phyloP scores from a whole-genome alignment of 1,284 basidiomycete genomes.

The Cutaneotrichosporon sp. region DNA sequence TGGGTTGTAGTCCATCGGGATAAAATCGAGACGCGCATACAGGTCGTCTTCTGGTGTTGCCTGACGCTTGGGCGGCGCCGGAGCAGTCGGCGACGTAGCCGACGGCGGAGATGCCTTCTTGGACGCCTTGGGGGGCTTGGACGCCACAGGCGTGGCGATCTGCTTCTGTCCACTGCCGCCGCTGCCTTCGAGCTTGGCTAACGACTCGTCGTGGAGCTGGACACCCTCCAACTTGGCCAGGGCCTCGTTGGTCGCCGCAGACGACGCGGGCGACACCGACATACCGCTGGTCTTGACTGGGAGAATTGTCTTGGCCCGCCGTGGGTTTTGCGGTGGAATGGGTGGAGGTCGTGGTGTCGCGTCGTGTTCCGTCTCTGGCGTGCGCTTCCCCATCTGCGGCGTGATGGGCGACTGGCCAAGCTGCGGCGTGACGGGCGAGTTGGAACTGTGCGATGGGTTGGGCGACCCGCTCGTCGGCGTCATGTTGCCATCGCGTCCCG shows the following conservation, averaged over 20 bases:
- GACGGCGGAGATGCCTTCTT: neutral
- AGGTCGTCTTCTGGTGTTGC: conserved; percentile 6
- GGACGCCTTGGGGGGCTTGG: neutral
- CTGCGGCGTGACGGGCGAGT: conserved; percentile 1
- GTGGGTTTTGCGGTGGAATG: neutral
- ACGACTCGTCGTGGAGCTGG: conserved; percentile 1
- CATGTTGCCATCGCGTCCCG: neutral
- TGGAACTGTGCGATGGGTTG: neutral
- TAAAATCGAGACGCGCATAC: conserved; percentile 5
- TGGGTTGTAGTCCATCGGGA: conserved; percentile 3
- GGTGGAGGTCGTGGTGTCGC: neutral
- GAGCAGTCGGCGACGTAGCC: neutral
- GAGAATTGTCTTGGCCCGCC: neutral
- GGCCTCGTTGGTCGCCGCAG: neutral
- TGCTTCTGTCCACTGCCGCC: neutral
- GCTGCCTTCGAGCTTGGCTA: neutral
- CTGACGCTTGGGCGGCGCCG: neutral
- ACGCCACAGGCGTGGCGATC: neutral
- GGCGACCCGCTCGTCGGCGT: neutral
- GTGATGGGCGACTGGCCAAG: neutral
- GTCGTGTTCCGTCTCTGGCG: neutral
- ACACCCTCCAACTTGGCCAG: conserved; percentile 1
- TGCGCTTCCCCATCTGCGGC: neutral
- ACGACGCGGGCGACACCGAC: neutral
- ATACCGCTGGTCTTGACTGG: too few relatives aligned